Conservation (phyloP, 805 yeast species). For the Pichia manshurica region DNA sequence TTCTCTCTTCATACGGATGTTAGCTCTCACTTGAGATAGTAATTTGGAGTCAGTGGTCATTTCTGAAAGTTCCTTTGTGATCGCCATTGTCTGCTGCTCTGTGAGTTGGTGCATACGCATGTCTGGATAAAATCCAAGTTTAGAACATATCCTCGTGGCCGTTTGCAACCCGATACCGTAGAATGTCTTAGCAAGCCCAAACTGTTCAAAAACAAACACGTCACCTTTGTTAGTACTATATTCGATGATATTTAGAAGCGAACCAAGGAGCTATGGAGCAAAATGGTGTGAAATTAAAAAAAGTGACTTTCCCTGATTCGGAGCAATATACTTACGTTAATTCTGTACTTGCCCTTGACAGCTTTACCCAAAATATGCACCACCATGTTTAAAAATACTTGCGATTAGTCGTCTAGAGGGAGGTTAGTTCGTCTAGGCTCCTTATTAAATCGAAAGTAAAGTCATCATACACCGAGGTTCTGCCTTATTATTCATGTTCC, state of each 20-base stretch:
- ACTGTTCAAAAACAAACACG: slow-evolving; percentile 13
- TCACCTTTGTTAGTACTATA: too few relatives aligned
- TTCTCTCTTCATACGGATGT: slow-evolving; percentile 70
- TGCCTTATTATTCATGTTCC: too few relatives aligned
- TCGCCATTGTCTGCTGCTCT: slow-evolving; percentile 79
- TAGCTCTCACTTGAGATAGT: slow-evolving; percentile 65
- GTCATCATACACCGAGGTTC: too few relatives aligned
- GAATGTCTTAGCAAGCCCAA: slow-evolving; percentile 71
- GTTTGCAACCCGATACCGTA: slow-evolving; percentile 80
- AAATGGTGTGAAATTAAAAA: too few relatives aligned
- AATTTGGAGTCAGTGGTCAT: slow-evolving; percentile 79
- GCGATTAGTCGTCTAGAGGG: neutral
- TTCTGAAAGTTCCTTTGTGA: slow-evolving; percentile 81
- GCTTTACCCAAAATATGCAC: slow-evolving; percentile 50
- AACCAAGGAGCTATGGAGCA: too few relatives aligned
- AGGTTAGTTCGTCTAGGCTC: too few relatives aligned
- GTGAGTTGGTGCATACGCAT: slow-evolving; percentile 92
- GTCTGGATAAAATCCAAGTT: slow-evolving; percentile 82
- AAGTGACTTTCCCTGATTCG: neutral
- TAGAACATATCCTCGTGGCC: slow-evolving; percentile 75
- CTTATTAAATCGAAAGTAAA: too few relatives aligned
- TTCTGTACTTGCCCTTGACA: slow-evolving; percentile 36
- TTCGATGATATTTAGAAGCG: too few relatives aligned
- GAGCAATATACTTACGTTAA: slow-evolving; percentile 28
- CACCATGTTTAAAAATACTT: slow-evolving; percentile 36